A percentile compares a stretch with the other conserved stretches of the same genome.
Conservation (phyloP, 2,329 filamentous ascomycete genomes). For the Colletotrichum brevisporum region DNA sequence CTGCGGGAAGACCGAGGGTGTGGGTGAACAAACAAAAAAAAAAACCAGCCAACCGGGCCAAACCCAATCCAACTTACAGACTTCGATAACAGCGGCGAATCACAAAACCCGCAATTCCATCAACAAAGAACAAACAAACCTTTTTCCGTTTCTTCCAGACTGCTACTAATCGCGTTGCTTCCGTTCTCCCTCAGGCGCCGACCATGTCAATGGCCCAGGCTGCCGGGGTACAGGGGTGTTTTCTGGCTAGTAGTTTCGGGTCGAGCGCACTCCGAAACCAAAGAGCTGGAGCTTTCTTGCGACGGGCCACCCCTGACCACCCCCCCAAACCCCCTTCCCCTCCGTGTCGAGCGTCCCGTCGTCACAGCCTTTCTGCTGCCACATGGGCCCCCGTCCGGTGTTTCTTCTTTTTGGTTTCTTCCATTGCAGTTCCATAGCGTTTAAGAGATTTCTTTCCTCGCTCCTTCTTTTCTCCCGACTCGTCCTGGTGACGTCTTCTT, state of each 20-base stretch:
- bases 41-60: too few relatives aligned
- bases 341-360: neutral
- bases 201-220: too few relatives aligned
- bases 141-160: too few relatives aligned
- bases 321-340: neutral
- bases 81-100: too few relatives aligned
- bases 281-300: constrained; percentile 24
- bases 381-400: constrained; percentile 12
- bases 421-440: constrained; percentile 4
- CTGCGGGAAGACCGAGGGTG: too few relatives aligned
- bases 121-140: too few relatives aligned
- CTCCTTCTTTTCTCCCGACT: neutral
- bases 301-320: neutral
- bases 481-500: neutral
- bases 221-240: constrained; percentile 7
- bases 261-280: constrained; percentile 36
- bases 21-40: too few relatives aligned
- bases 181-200: too few relatives aligned
- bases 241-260: constrained; percentile 38
- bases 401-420: constrained; percentile 27
- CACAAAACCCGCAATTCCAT: too few relatives aligned
- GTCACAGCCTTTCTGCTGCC: neutral
- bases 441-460: too few relatives aligned
- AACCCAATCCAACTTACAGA: too few relatives aligned
- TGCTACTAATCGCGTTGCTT: too few relatives aligned